phyloP scores from a whole-genome alignment of 1,284 basidiomycete species.

The Malassezia arunalokei region DNA sequence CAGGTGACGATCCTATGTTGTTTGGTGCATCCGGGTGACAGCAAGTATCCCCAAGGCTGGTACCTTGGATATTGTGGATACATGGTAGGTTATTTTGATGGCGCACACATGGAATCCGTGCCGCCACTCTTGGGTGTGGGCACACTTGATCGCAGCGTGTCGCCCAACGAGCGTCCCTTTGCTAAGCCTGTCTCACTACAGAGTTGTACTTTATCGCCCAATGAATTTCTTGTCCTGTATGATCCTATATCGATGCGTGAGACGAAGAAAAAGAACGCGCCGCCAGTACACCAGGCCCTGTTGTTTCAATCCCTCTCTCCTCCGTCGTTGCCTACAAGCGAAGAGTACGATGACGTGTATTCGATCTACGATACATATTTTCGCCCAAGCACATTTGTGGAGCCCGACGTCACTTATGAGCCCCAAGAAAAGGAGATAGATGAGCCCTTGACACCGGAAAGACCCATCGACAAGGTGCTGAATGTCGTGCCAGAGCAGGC shows the following conservation, averaged over 20 bases:
- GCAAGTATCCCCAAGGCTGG: conserved; percentile 6
- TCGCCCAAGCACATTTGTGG: conserved; percentile 1
- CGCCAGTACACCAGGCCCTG: background rate
- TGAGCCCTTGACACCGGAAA: background rate
- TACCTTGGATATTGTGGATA: conserved; percentile 13
- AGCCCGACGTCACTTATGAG: background rate
- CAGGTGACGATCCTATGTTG: conserved; percentile 37
- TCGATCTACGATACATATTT: conserved; percentile 16
- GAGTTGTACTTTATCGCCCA: background rate
- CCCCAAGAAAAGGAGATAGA: background rate
- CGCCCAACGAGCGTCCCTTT: background rate
- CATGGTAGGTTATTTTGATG: conserved; percentile 15
- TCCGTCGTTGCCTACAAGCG: background rate
- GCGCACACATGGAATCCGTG: background rate
- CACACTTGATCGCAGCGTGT: background rate
- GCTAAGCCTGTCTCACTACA: background rate
- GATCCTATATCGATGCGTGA: background rate
- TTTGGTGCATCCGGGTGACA: conserved; percentile 8
- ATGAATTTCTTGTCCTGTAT: background rate
- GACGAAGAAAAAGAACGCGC: background rate
- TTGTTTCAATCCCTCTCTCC: background rate
- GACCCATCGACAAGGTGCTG: background rate
- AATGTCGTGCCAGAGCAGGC: background rate
- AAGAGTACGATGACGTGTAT: background rate
- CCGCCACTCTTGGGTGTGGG: background rate